phyloP scores from a whole-genome alignment of 805 yeast genomes.

The Wickerhamomyces kurtzmanii region DNA sequence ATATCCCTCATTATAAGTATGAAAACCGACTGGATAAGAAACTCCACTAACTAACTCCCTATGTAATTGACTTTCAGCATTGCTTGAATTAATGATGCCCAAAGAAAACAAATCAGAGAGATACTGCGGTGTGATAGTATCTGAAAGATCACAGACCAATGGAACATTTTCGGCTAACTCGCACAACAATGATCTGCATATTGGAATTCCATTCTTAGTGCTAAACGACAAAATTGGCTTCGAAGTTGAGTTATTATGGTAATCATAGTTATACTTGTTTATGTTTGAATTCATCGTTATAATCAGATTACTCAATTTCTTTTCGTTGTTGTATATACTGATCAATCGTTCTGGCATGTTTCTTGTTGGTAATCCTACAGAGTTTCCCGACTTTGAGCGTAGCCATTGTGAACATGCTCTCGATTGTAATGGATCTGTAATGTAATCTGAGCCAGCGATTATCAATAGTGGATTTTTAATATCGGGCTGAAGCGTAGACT shows the following conservation, averaged over 20 bases:
- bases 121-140: slow-evolving; percentile 41
- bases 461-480: slow-evolving; percentile 18
- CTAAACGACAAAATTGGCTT: slow-evolving; percentile 15
- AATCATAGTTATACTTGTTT: slow-evolving; percentile 15
- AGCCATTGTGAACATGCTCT: slow-evolving; percentile 33
- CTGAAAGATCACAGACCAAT: slow-evolving; percentile 33
- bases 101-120: slow-evolving; percentile 35
- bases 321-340: not conserved
- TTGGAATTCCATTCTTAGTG: slow-evolving; percentile 29
- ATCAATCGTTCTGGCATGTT: slow-evolving; percentile 3
- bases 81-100: slow-evolving; percentile 31
- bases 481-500: too few relatives aligned
- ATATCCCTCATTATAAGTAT: too few relatives aligned
- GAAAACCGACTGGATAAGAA: slow-evolving; percentile 40
- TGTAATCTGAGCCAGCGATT: slow-evolving; percentile 28
- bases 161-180: slow-evolving; percentile 34
- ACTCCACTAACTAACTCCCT: slow-evolving; percentile 40
- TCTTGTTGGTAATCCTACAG: slow-evolving; percentile 8
- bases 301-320: not conserved
- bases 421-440: slow-evolving; percentile 22
- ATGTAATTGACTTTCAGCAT: slow-evolving; percentile 38
- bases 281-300: slow-evolving; percentile 28
- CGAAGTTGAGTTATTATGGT: slow-evolving; percentile 2
- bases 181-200: slow-evolving; percentile 26
- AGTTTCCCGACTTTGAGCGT: slow-evolving; percentile 2